A percentile compares a stretch with the other conserved stretches of the same genome.
These are phyloP conservation scores for Monosporascus sp. DNA, from an alignment of 2,329 filamentous ascomycete genomes.

Conservation along the genomic window DNA sequence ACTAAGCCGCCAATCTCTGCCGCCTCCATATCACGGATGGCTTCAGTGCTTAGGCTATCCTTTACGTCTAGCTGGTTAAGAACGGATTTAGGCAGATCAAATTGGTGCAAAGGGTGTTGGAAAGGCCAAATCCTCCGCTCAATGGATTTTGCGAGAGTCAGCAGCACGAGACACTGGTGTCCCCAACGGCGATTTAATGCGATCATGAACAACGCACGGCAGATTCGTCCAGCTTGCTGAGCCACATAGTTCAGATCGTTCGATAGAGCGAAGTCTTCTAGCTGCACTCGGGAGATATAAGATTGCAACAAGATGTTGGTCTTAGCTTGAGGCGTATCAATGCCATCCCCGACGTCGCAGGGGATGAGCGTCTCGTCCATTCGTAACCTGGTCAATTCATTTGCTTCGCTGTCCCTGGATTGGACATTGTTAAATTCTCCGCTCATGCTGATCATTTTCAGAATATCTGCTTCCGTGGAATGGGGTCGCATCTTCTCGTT, in stretches of 20 bases:
- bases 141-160: conserved; percentile 93
- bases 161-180: conserved; percentile 83
- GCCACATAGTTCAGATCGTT: conserved; percentile 94
- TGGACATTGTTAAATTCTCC: conserved; percentile 98
- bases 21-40: conserved; percentile 86
- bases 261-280: conserved; percentile 88
- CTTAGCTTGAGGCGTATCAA: conserved; percentile 74
- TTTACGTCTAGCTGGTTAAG: conserved; percentile 82
- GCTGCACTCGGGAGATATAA: conserved; percentile 80
- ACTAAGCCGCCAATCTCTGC: conserved; percentile 87
- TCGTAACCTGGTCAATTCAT: conserved; percentile 73
- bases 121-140: conserved; percentile 95
- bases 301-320: conserved; percentile 94
- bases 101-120: conserved; percentile 91
- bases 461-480: conserved; percentile 82
- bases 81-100: conserved; percentile 80
- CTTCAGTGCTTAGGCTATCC: conserved; percentile 69
- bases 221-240: conserved; percentile 92
- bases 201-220: conserved; percentile 93
- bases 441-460: conserved; percentile 96
- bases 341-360: conserved; percentile 72
- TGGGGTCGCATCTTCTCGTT: conserved; percentile 87
- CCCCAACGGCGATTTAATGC: conserved; percentile 94
- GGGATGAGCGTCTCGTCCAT: conserved; percentile 55
- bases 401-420: conserved; percentile 80